Evolutionary conservation across 306 rosid species (phyloP).

Genomic region (Cicer cuneatum): DNA sequence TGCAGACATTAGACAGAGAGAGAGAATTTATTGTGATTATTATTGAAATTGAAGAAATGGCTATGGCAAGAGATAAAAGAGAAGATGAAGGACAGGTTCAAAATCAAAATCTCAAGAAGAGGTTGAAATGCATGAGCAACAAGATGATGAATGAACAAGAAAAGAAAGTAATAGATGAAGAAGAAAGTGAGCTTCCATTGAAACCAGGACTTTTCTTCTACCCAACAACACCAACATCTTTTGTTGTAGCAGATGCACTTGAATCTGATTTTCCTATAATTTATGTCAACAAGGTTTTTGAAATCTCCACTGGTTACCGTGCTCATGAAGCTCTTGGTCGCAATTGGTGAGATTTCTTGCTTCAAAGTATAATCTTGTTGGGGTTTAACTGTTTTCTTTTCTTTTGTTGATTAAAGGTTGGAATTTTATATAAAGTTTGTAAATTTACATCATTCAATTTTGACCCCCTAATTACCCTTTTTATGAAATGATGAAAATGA

Average conservation of each 20-base stretch:
- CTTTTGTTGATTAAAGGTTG: slow-evolving; percentile 25
- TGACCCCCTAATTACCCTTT: slow-evolving; percentile 6
- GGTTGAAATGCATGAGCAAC: slow-evolving; percentile 59
- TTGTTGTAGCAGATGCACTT: slow-evolving; percentile 90
- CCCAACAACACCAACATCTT: slow-evolving; percentile 80
- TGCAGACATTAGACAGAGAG: background rate
- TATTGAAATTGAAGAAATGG: slow-evolving; percentile 40
- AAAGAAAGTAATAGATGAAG: slow-evolving; percentile 22
- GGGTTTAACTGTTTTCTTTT: background rate
- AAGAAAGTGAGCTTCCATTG: slow-evolving; percentile 58
- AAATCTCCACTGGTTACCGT: slow-evolving; percentile 84
- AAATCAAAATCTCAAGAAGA: slow-evolving; percentile 55
- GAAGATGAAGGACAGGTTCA: slow-evolving; percentile 51
- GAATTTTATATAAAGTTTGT: background rate
- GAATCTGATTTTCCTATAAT: slow-evolving; percentile 91
- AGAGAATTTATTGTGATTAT: background rate
- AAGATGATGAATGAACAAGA: slow-evolving; percentile 38
- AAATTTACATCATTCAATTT: background rate
- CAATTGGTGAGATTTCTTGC: slow-evolving; percentile 63
- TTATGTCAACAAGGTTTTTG: slow-evolving; percentile 91
- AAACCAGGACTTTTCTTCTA: slow-evolving; percentile 56
- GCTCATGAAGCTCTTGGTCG: slow-evolving; percentile 95
- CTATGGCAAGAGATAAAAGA: slow-evolving; percentile 66
- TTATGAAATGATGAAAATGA: slow-evolving; percentile 33
- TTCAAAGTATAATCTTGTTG: background rate